phyloP scores from a whole-genome alignment of 2,329 filamentous ascomycete genomes.

The Aspergillus fijiensis region DNA sequence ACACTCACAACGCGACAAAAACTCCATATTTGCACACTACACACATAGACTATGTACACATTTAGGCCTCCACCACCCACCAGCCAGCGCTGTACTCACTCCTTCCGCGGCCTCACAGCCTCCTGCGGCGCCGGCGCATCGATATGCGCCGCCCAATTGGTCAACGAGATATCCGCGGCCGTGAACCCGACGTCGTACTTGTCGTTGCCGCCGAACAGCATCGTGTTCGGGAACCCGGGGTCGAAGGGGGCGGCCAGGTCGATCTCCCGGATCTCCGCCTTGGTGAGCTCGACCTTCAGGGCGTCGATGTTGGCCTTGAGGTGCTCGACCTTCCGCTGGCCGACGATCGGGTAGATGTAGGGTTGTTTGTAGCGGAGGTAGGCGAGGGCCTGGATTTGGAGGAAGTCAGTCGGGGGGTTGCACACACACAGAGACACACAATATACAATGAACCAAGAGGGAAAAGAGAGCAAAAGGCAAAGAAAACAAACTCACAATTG shows the following conservation, averaged over 20 bases:
- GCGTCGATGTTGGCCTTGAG: conserved; percentile 57
- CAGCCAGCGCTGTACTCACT: background rate
- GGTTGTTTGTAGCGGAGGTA: conserved; percentile 55
- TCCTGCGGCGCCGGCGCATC: conserved; percentile 6
- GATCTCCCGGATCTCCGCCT: conserved; percentile 56
- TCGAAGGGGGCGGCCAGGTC: conserved; percentile 56
- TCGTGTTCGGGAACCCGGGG: conserved; percentile 41
- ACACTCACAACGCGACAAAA: too few relatives aligned
- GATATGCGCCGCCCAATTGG: conserved; percentile 10
- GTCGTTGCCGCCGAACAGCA: conserved; percentile 4
- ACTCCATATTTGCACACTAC: too few relatives aligned
- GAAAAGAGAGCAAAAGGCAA: background rate
- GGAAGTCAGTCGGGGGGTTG: background rate
- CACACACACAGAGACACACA: too few relatives aligned
- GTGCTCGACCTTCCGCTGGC: conserved; percentile 54
- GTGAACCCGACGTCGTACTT: conserved; percentile 9
- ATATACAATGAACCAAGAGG: too few relatives aligned
- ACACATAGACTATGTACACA: background rate
- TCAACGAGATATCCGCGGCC: conserved; percentile 10
- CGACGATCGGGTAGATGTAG: conserved; percentile 56
- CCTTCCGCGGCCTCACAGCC: conserved; percentile 3
- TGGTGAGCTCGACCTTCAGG: conserved; percentile 51
- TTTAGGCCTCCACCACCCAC: too few relatives aligned
- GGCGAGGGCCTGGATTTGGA: conserved; percentile 39
- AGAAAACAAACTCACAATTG: conserved; percentile 6